phyloP scores from a whole-genome alignment of 305 asterid species.

The Euphrasia arctica region DNA sequence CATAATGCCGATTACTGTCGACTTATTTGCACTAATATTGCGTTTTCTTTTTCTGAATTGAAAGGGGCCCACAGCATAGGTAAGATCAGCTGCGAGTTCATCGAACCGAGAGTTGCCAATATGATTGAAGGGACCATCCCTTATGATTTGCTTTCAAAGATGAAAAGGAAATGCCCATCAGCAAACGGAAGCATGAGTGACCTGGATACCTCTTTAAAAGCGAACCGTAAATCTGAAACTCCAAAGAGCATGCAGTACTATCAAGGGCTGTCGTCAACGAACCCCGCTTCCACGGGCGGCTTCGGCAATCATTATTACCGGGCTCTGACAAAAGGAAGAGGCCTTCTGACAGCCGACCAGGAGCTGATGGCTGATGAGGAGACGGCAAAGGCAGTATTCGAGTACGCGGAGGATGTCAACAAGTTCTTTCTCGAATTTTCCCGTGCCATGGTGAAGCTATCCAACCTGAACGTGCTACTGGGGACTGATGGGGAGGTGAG shows the following conservation, averaged over 20 bases:
- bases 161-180: conserved; percentile 21
- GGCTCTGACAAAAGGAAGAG: conserved; percentile 29
- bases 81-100: conserved; percentile 31
- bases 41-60: not conserved
- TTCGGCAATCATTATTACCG: conserved; percentile 31
- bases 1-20: not conserved
- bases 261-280: conserved; percentile 19
- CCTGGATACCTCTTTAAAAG: not conserved
- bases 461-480: conserved; percentile 27
- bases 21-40: not conserved
- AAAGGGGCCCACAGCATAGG: conserved; percentile 38
- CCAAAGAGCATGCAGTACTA: conserved; percentile 13
- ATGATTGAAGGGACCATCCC: conserved; percentile 24
- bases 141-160: conserved; percentile 21
- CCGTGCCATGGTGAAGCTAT: conserved; percentile 29
- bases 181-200: conserved; percentile 3
- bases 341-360: conserved; percentile 35
- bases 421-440: conserved; percentile 29
- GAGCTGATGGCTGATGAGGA: conserved; percentile 31
- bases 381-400: conserved; percentile 26
- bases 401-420: conserved; percentile 29
- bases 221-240: not conserved
- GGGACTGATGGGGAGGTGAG: conserved; percentile 32
- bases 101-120: conserved; percentile 24
- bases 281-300: conserved; percentile 6